phyloP scores from a whole-genome alignment of 805 yeast species.

The Candida hispaniensis region DNA sequence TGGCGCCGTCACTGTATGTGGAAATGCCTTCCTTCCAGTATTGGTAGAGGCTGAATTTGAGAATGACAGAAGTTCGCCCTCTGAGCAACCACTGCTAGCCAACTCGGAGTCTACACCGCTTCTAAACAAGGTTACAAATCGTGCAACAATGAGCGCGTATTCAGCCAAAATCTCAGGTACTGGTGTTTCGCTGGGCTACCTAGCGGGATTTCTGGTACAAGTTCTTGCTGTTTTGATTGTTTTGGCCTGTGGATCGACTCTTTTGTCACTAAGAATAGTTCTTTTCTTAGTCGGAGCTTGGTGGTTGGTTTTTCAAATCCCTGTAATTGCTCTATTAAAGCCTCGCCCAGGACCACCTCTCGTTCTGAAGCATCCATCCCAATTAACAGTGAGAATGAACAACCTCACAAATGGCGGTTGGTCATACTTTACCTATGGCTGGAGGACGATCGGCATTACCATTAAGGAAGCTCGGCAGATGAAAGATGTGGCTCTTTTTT shows the following conservation, averaged over 20 bases:
- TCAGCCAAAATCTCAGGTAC: slow-evolving; percentile 42
- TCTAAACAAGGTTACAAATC: background rate
- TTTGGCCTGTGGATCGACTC: slow-evolving; percentile 31
- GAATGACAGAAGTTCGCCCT: background rate
- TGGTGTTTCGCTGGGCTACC: slow-evolving; percentile 63
- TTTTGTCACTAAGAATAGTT: slow-evolving; percentile 44
- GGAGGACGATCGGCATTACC: slow-evolving; percentile 47
- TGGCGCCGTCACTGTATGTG: slow-evolving; percentile 73
- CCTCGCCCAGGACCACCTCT: slow-evolving; percentile 36
- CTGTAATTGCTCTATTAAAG: slow-evolving; percentile 41
- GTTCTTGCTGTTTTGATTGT: slow-evolving; percentile 44
- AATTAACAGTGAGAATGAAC: slow-evolving; percentile 11
- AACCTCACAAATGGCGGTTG: slow-evolving; percentile 15
- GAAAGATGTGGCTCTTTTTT: slow-evolving; percentile 54
- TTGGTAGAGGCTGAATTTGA: slow-evolving; percentile 23
- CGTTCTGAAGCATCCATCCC: slow-evolving; percentile 18
- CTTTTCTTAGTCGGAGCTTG: slow-evolving; percentile 57
- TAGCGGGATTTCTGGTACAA: slow-evolving; percentile 60
- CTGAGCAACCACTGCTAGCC: background rate
- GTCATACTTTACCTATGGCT: slow-evolving; percentile 44
- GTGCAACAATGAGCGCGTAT: slow-evolving; percentile 17
- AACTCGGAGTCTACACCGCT: background rate
- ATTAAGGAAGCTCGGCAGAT: slow-evolving; percentile 49
- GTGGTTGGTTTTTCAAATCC: slow-evolving; percentile 68
- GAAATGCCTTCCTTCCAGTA: slow-evolving; percentile 60